Evolutionary conservation across 2,329 filamentous ascomycete species (phyloP), one percentile per base, ranked within the genome.

Genomic region (Aaosphaeria arxii): DNA sequence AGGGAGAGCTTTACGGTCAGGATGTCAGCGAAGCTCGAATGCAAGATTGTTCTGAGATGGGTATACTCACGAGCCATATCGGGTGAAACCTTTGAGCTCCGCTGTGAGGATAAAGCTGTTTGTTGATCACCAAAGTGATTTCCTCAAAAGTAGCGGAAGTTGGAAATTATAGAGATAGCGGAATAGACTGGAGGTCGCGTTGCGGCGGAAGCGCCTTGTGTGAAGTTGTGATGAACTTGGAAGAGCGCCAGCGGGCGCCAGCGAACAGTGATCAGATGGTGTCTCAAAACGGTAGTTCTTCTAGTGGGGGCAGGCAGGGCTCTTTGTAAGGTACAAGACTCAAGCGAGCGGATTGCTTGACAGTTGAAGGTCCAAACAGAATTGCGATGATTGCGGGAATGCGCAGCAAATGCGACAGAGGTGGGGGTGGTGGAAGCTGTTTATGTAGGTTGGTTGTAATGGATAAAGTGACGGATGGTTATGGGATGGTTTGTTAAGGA

Each of bases 1-100:
- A 33, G 79, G 69, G 51, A 83, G 60, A 35, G 58, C 66, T 68
- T 11, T 11, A 43, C 3, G 39, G 3, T 3, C 24, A 40, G 9
- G 33, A 2, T 40, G 24, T 40, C 24, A 40, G 39, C 11, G 17
- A 40, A 40, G 9, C 24, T 24, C 9, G 11, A n/a, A n/a, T n/a
- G 33, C 33, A 36, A 36, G 33, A 24, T 24, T 24, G 17, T 24
- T 24, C 17, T 36, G 33, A 36, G 33, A 36, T 36, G 48, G 48
- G 35, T 42, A 46, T 33, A 47, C 63, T 54, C 56, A 65, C 66
- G 59, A 45, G 64, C 53, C 64, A 69, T 69, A 54, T 48, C 51
- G 57, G 58, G 45, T 48, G 39, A 36, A 9, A n/a, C 33, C 11
- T 40, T 31, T 11, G 45, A 32, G 46, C 36, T 49, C 40, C 35